Conservation (phyloP, 164 flowering plant genomes). For the Tetracentron sinense region DNA sequence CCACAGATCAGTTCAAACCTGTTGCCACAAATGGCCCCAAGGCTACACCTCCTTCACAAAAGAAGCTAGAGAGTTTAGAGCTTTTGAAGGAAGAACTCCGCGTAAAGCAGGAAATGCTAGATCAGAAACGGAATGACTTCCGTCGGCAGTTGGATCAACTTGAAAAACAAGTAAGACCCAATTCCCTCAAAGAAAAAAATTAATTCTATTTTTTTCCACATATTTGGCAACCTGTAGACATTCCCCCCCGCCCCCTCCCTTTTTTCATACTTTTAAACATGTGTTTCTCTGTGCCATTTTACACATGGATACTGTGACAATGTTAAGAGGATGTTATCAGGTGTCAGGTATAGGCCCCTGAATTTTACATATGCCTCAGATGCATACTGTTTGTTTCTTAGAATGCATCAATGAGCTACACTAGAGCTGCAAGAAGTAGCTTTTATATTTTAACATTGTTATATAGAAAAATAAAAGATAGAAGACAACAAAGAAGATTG, state of each 20-base stretch:
- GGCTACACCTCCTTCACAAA: constrained; percentile 47
- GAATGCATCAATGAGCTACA: too few species aligned
- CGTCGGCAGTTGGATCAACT: constrained; percentile 62
- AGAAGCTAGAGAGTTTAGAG: constrained; percentile 70
- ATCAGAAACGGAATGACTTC: constrained; percentile 78
- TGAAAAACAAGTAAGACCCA: constrained; percentile 61
- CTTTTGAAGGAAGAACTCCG: constrained; percentile 82
- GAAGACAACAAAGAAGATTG: not conserved
- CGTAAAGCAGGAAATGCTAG: constrained; percentile 84
- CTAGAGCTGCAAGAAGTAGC: too few species aligned
- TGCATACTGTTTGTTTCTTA: too few species aligned
- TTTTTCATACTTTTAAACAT: not conserved
- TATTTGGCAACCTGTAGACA: too few species aligned
- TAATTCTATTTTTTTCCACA: too few species aligned
- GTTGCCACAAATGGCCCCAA: constrained; percentile 38
- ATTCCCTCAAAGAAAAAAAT: not conserved
- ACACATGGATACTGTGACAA: not conserved
- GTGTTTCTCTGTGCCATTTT: not conserved
- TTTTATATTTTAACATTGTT: too few species aligned
- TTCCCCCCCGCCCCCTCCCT: too few species aligned
- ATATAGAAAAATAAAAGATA: not conserved
- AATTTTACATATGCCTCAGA: too few species aligned
- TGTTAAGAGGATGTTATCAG: not conserved
- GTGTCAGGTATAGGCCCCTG: not conserved
- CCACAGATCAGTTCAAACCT: constrained; percentile 33